Conservation (phyloP, 2,329 filamentous ascomycete species). For the Penicillium sp. region DNA sequence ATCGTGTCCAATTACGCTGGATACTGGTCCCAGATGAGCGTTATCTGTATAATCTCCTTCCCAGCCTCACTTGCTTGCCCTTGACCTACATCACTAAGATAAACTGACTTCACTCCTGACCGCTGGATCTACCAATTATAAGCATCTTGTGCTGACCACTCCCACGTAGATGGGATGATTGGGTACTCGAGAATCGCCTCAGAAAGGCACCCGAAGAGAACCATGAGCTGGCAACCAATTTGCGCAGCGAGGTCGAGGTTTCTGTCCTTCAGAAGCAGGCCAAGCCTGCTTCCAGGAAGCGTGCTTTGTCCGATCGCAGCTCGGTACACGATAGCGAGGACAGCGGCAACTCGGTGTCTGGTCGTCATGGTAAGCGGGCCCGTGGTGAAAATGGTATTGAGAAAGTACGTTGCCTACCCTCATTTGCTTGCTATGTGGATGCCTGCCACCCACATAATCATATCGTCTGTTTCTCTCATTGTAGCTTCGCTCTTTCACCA, state of each 20-base stretch:
- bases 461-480: background rate
- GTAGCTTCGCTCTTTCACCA: too few species aligned
- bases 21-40: background rate
- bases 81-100: background rate
- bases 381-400: slow-evolving; percentile 50
- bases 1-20: background rate
- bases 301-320: slow-evolving; percentile 41
- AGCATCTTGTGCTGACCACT: slow-evolving; percentile 9
- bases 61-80: background rate
- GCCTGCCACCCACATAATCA: background rate
- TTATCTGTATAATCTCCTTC: background rate
- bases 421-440: background rate
- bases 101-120: background rate
- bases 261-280: slow-evolving; percentile 32
- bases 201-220: slow-evolving; percentile 95
- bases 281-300: slow-evolving; percentile 40
- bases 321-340: slow-evolving; percentile 48
- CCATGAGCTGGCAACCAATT: slow-evolving; percentile 70
- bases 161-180: slow-evolving; percentile 81
- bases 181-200: slow-evolving; percentile 90
- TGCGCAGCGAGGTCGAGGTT: slow-evolving; percentile 44
- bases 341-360: slow-evolving; percentile 43
- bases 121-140: background rate
- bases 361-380: slow-evolving; percentile 44
- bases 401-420: slow-evolving; percentile 35